Base-by-base conservation (phyloP, 2,329 filamentous ascomycete genomes). In the Pezicula carpinea region DNA sequence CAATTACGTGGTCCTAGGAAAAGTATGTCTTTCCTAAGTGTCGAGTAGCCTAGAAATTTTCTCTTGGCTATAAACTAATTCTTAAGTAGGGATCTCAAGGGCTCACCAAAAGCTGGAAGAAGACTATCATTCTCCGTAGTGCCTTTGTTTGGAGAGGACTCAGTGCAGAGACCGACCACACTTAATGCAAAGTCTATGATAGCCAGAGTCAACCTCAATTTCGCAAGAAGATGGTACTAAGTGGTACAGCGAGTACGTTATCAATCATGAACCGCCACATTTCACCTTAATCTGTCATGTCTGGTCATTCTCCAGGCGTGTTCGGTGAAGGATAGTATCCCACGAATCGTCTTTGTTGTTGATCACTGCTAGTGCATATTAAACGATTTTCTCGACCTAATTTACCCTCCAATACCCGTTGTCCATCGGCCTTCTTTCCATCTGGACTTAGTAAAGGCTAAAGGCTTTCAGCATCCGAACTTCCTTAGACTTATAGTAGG, bases 391-490 rank as follows among this genome's bases (percentile, higher is more conserved):
- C 21, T 46, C 4, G 44, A 46, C 11, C 19, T 46, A 29, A 19
- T 46, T 10, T 46, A 46, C 29, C 44, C 44, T 11, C n/a, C 40
- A 2, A 41, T 46, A 8, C 44, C 44, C 7, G 38, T 46, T 5
- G 44, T 46, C 6, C 44, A 46, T 41, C 44, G 44, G 5, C 44
- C 44, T 3, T 41, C 36, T 14, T 46, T 46, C 14, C 44, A 22
- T 21, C 44, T 14, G 22, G 44, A 46, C 19, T 26, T 46, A n/a
- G 23, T 14, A 22, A 22, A 34, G 3, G 10, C 17, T 6, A 35
- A 26, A 41, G 44, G 40, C 21, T n/a, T 23, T 11, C n/a, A 43
- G 11, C 39, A 47, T 31, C 21, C 21, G 13, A 32, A 47, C 18
- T 47, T 47, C 21, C 32, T 47, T 7, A 29, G 31, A 22, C 29